Evolutionary conservation across 805 yeast species (phyloP).

Genomic region (Candida stauntonica): DNA sequence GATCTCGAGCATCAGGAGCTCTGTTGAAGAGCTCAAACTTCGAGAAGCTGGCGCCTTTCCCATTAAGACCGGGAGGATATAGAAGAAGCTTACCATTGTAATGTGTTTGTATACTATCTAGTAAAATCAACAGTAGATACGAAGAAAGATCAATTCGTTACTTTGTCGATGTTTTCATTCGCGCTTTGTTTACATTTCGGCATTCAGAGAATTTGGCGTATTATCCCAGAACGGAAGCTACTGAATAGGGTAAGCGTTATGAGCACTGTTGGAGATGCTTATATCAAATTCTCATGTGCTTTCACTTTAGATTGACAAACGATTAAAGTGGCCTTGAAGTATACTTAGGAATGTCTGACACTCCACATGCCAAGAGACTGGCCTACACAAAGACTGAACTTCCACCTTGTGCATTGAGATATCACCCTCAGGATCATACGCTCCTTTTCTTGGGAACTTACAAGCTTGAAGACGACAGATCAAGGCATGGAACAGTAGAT

Average conservation of each 20-base stretch:
- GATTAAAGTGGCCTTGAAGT: no score
- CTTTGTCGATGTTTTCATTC: slow-evolving; percentile 7
- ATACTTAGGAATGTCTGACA: slow-evolving; percentile 4
- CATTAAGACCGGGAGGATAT: no score
- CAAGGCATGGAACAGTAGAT: slow-evolving; percentile 62
- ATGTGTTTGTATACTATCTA: neutral
- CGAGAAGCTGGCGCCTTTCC: no score
- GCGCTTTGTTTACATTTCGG: slow-evolving; percentile 14
- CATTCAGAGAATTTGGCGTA: slow-evolving; percentile 4
- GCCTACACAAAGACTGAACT: slow-evolving; percentile 40
- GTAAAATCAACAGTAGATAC: neutral
- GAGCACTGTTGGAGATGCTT: neutral
- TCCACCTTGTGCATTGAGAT: slow-evolving; percentile 83
- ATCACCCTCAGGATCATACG: slow-evolving; percentile 45
- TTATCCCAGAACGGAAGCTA: neutral
- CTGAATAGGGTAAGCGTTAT: neutral
- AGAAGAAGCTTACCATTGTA: neutral
- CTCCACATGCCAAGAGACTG: slow-evolving; percentile 7
- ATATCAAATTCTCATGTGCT: neutral
- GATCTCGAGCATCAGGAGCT: no score
- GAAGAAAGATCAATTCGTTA: neutral
- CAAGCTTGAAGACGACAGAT: slow-evolving; percentile 56
- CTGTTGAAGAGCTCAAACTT: no score
- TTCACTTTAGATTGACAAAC: no score
- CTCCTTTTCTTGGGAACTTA: slow-evolving; percentile 75